Base-by-base conservation (phyloP, 176 grass and related monocot species). In the Rhipidocladum racemiflorum region DNA sequence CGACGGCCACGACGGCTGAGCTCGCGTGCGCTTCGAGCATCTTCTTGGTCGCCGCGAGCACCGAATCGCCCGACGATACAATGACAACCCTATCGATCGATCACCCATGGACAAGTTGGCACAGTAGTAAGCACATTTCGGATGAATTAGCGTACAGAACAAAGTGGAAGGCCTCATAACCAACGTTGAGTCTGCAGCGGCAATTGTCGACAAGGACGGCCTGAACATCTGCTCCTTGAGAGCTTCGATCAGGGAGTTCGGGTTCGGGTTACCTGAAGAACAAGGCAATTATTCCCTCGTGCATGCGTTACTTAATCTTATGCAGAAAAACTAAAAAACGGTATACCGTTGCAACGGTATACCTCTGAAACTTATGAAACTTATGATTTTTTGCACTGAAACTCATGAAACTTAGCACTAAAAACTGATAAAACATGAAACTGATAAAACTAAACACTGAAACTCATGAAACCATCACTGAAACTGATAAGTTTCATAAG, bases 181-280 rank as follows among this genome's bases (percentile, higher is more conserved):
- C 38, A 85, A 97, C 94, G 82, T 90, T 72, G 94, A 86, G 65
- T 91, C 84, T 14, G 45, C 74, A 42, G 32, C 77, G 43, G 77
- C 65, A 21, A 97, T 85, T 15, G 71, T 86, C 0, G 89, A 90
- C 24, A 97, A 42, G 72, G 89, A 94, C 7, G 94, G 91, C 23
- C 85, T 80, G 75, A 91, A 90, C 83, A 94, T 86, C 1, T 86
- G 91, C 36, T 97, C 91, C 59, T 88, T 88, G 54, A 97, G 46
- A 13, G 89, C 80, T 35, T 97, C 91, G 9, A 92, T 38, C 46
- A 93, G 76, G 67, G 85, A 51, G 54, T 51, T 84, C 28, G 80
- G 42, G 54, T 23, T 43, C n/a, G 54, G 76, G 11, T 48, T 49
- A 25, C 51, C 72, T 39, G 51, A 32, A 57, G 7, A 18, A 70